A percentile compares a stretch with the other conserved stretches of the same genome.
Evolutionary conservation across 2,329 filamentous ascomycete species (phyloP).

Genomic region (Cryphonectria japonica): DNA sequence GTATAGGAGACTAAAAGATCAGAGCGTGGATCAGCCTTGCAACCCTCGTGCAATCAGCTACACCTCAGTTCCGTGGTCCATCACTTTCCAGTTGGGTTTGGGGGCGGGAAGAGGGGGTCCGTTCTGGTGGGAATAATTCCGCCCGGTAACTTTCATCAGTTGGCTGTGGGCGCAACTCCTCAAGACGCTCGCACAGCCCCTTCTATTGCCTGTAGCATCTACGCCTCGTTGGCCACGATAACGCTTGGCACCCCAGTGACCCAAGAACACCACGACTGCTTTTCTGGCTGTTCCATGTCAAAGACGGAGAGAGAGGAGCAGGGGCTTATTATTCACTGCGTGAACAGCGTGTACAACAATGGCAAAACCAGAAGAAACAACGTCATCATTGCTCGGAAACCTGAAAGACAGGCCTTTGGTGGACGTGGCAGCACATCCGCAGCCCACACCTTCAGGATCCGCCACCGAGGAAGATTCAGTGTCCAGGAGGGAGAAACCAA

Average conservation of each 20-base stretch:
- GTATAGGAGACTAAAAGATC: slow-evolving; percentile 17
- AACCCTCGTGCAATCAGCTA: neutral
- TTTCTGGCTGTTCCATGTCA: neutral
- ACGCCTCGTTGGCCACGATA: neutral
- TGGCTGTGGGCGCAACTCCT: neutral
- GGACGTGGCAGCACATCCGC: slow-evolving; percentile 33
- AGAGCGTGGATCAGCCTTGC: slow-evolving; percentile 15
- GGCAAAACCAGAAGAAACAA: neutral
- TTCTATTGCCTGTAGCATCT: neutral
- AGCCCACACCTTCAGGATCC: slow-evolving; percentile 20
- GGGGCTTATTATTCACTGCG: neutral
- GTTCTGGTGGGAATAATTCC: neutral
- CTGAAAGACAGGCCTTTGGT: neutral
- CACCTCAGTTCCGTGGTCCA: neutral
- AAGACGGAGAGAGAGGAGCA: neutral
- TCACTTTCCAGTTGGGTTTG: neutral
- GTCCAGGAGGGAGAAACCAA: slow-evolving; percentile 20
- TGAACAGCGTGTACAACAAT: neutral
- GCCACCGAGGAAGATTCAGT: slow-evolving; percentile 10
- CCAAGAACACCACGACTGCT: neutral
- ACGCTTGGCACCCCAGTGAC: neutral
- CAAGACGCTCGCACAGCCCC: neutral
- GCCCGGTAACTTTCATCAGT: neutral
- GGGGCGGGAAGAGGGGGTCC: neutral
- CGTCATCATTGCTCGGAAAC: slow-evolving; percentile 6